Conservation (phyloP, 2,329 filamentous ascomycete species). For the Cercospora brassicicola region DNA sequence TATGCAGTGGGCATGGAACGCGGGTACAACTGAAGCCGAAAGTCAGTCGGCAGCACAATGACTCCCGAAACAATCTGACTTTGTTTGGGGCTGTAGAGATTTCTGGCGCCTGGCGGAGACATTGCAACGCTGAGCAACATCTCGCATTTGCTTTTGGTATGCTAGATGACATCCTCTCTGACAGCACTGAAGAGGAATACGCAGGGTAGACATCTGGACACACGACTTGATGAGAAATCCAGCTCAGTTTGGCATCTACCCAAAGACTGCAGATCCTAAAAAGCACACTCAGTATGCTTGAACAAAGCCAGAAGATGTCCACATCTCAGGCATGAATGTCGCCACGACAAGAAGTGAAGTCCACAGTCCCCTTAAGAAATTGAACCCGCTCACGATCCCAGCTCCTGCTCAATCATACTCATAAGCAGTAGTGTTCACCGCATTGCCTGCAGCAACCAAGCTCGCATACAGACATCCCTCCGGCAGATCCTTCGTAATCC, state of each 20-base stretch:
- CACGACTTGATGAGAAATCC: neutral
- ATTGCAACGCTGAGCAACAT: neutral
- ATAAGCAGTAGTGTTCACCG: slow-evolving; percentile 13
- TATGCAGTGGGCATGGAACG: neutral
- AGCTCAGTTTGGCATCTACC: neutral
- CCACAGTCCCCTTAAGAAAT: neutral
- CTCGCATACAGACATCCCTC: slow-evolving; percentile 13
- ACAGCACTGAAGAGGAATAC: neutral
- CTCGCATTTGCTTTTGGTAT: neutral
- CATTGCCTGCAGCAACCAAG: slow-evolving; percentile 16
- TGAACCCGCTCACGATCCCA: neutral
- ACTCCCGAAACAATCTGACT: neutral
- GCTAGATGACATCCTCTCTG: neutral
- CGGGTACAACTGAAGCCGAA: neutral
- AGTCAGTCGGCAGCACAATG: neutral
- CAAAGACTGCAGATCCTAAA: neutral
- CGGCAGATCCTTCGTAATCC: slow-evolving; percentile 3
- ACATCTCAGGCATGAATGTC: neutral
- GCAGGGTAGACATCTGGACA: neutral
- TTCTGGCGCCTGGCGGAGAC: neutral
- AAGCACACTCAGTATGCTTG: neutral
- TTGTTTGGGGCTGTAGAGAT: neutral
- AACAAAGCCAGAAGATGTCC: neutral
- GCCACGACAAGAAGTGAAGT: neutral
- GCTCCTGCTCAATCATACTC: neutral